These are phyloP conservation scores for Penicillium thymicola DNA, from an alignment of 2,329 filamentous ascomycete genomes.

Conservation along the genomic window DNA sequence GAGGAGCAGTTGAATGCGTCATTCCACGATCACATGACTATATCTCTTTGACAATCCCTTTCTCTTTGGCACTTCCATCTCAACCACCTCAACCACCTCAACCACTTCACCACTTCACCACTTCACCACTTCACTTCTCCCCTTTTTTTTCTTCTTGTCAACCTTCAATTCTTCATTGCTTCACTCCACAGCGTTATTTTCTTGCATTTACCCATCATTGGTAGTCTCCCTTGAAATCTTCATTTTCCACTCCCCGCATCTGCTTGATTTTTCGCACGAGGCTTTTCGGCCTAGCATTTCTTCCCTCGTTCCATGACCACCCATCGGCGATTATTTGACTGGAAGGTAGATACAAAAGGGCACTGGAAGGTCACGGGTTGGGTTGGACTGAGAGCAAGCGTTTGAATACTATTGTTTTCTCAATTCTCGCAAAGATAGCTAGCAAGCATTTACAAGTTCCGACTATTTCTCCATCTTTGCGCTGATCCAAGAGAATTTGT, in stretches of 20 bases:
- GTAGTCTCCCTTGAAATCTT: background rate
- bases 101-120: background rate
- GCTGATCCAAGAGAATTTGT: constrained; percentile 29
- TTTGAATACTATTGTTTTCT: constrained; percentile 35
- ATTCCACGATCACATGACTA: constrained; percentile 14
- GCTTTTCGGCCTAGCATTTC: background rate
- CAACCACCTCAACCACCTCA: background rate
- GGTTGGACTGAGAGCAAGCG: constrained; percentile 31
- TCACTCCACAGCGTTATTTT: background rate
- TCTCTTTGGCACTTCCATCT: background rate
- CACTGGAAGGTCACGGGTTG: constrained; percentile 26
- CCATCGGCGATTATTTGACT: constrained; percentile 13
- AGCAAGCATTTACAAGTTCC: constrained; percentile 47
- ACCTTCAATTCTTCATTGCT: background rate
- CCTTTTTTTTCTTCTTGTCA: background rate
- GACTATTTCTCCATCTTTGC: constrained; percentile 37
- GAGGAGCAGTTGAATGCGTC: constrained; percentile 7
- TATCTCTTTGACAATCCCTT: constrained; percentile 12
- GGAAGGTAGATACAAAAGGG: constrained; percentile 24
- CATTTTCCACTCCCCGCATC: background rate
- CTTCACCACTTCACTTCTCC: background rate
- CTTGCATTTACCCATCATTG: constrained; percentile 2
- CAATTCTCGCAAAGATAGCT: constrained; percentile 43
- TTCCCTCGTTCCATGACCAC: background rate
- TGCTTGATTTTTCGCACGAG: background rate